Percentiles rank a stretch among this genome's conserved stretches.
These are phyloP conservation scores for Colletotrichum viniferum DNA, from an alignment of 2,329 filamentous ascomycete genomes.

Conservation along the genomic window DNA sequence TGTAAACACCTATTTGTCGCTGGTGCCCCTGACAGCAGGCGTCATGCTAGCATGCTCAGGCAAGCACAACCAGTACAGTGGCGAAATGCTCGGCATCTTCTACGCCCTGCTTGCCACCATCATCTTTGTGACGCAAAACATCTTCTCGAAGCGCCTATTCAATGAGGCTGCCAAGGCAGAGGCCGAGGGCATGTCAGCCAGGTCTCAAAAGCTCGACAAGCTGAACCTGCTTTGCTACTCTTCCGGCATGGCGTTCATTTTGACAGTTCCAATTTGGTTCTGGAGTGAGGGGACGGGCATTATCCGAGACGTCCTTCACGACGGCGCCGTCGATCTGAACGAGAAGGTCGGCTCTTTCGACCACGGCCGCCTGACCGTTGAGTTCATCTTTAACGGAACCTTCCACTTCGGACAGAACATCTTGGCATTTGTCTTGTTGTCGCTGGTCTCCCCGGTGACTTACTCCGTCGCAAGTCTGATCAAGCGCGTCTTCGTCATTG, in stretches of 20 bases:
- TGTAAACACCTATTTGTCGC: conserved; percentile 81
- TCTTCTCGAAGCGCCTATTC: conserved; percentile 97
- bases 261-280: conserved; percentile 92
- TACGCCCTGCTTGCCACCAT: conserved; percentile 90
- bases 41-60: conserved; percentile 96
- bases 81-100: conserved; percentile 87
- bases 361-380: conserved; percentile 75
- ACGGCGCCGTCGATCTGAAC: conserved; percentile 74
- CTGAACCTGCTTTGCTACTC: conserved; percentile 96
- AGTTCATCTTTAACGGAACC: conserved; percentile 95
- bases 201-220: conserved; percentile 87
- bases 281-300: conserved; percentile 85
- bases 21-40: conserved; percentile 90
- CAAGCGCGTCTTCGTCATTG: conserved; percentile 96
- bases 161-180: conserved; percentile 91
- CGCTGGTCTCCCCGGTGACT: conserved; percentile 93
- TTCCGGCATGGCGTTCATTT: conserved; percentile 87
- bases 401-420: conserved; percentile 98
- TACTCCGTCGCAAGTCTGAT: conserved; percentile 96
- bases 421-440: conserved; percentile 88
- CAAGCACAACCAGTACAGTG: conserved; percentile 70
- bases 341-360: conserved; percentile 71
- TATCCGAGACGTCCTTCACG: conserved; percentile 76
- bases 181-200: conserved; percentile 66
- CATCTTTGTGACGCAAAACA: conserved; percentile 97